Evolutionary conservation across 345 rosid species (phyloP).

Genomic region (Populus ilicifolia): DNA sequence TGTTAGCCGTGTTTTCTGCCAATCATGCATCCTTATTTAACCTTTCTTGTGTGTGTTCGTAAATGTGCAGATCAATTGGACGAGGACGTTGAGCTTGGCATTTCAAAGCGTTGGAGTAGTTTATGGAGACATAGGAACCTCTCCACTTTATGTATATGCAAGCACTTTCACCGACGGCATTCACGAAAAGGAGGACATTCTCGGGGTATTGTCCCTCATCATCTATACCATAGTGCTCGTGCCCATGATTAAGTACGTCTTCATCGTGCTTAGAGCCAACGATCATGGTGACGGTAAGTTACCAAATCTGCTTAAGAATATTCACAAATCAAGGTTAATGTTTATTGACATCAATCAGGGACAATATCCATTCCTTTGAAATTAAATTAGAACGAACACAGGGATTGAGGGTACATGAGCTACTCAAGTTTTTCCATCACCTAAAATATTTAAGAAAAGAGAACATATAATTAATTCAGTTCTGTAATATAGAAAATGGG

Average conservation of each 20-base stretch:
- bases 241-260: conserved; percentile 58
- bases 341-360: too few relatives aligned
- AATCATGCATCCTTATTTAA: background rate
- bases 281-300: conserved; percentile 76
- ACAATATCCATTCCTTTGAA: too few relatives aligned
- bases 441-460: too few relatives aligned
- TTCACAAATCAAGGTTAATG: background rate
- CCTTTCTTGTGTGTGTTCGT: background rate
- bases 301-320: too few relatives aligned
- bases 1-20: background rate
- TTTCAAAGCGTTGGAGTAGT: conserved; percentile 71
- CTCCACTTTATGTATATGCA: conserved; percentile 62
- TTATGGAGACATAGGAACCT: conserved; percentile 86
- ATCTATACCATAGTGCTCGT: conserved; percentile 57
- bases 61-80: conserved; percentile 40
- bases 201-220: conserved; percentile 71
- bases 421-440: too few relatives aligned
- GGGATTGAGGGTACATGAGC: too few relatives aligned
- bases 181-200: conserved; percentile 38
- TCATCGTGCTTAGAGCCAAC: conserved; percentile 63
- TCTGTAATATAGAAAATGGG: too few relatives aligned
- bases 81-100: conserved; percentile 52
- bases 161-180: conserved; percentile 53
- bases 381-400: too few relatives aligned
- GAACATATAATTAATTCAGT: too few relatives aligned